These are phyloP conservation scores for Yarrowia osloensis DNA, from an alignment of 805 yeast species.

Conservation along the genomic window DNA sequence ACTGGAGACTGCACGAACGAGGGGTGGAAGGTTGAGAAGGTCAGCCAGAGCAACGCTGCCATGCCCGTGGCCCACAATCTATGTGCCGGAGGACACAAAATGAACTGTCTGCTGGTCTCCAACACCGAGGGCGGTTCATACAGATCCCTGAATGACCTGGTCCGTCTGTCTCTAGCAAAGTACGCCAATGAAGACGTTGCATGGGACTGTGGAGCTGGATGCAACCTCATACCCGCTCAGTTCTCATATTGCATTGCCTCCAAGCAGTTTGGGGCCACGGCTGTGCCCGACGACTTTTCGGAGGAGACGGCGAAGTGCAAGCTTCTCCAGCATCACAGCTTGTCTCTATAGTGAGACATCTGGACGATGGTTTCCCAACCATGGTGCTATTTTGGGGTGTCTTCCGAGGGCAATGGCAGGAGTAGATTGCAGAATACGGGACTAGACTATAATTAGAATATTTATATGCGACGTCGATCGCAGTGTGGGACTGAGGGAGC, in stretches of 20 bases:
- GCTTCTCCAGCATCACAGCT: neutral
- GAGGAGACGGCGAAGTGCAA: neutral
- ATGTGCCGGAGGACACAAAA: neutral
- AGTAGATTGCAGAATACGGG: no score
- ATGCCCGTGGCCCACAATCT: neutral
- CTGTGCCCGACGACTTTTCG: neutral
- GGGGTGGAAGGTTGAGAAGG: neutral
- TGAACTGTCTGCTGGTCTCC: neutral
- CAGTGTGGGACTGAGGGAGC: no score
- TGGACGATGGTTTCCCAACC: neutral
- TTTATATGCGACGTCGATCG: no score
- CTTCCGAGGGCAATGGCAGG: neutral
- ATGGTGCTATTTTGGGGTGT: neutral
- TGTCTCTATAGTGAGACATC: neutral
- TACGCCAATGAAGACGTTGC: constrained; percentile 8
- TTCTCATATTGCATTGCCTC: neutral
- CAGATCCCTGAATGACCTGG: neutral
- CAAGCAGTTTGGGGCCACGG: neutral
- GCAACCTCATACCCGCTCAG: neutral
- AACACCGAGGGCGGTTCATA: neutral
- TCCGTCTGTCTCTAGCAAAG: neutral
- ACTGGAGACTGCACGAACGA: neutral
- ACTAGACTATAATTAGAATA: no score
- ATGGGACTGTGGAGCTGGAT: neutral
- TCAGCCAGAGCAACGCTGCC: no score